Conservation (phyloP, 2,329 filamentous ascomycete species). For the Cryoendolithus antarcticus region DNA sequence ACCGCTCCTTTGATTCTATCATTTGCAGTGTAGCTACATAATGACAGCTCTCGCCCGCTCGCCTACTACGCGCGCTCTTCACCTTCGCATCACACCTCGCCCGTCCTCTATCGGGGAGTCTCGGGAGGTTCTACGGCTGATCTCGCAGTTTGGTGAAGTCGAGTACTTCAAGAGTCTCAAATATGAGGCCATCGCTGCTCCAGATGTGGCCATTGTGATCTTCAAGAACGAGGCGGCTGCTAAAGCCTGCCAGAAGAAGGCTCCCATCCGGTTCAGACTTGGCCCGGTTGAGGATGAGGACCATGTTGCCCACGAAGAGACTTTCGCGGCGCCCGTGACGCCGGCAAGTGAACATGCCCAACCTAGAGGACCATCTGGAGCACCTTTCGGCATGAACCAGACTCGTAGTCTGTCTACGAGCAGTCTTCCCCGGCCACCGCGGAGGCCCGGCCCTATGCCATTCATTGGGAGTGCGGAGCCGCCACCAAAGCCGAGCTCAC, state of each 20-base stretch:
- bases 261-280: constrained; percentile 36
- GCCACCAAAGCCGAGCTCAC: constrained; percentile 9
- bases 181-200: constrained; percentile 31
- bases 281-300: constrained; percentile 8
- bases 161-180: constrained; percentile 36
- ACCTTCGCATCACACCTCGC: constrained; percentile 35
- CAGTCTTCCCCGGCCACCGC: constrained; percentile 6
- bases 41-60: constrained; percentile 14
- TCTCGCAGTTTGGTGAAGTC: constrained; percentile 38
- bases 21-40: no score
- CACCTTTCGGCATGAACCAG: no score
- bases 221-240: constrained; percentile 31
- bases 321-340: neutral
- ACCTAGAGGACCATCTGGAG: no score
- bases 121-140: constrained; percentile 34
- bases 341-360: neutral
- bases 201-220: constrained; percentile 34
- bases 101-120: constrained; percentile 37
- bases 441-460: constrained; percentile 5
- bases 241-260: constrained; percentile 29
- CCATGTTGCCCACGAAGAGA: no score
- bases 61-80: constrained; percentile 31
- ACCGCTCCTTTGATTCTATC: no score
- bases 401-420: no score
- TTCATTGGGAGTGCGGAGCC: constrained; percentile 8